These are phyloP conservation scores for Cercophora newfieldiana DNA, from an alignment of 495 filamentous ascomycete genomes.

Conservation along the genomic window DNA sequence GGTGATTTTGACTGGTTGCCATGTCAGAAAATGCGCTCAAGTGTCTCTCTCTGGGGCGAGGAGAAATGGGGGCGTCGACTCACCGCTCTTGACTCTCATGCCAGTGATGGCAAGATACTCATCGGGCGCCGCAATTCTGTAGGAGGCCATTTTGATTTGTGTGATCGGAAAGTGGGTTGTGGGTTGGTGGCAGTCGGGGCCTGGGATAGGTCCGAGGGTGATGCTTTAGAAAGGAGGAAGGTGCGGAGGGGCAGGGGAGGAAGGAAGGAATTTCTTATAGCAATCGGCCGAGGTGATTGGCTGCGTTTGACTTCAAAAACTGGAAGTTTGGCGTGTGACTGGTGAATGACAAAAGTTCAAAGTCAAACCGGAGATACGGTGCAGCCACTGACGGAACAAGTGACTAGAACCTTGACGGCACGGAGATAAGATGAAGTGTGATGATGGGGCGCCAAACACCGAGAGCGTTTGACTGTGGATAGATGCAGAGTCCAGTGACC, in stretches of 20 bases:
- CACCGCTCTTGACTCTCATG: conserved; percentile 60
- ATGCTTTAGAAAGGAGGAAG: background rate
- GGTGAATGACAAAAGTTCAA: background rate
- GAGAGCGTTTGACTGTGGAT: background rate
- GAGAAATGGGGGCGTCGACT: background rate
- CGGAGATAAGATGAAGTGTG: background rate
- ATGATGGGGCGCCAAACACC: background rate
- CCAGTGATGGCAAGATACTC: conserved; percentile 82
- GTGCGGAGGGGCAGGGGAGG: background rate
- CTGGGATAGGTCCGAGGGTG: background rate
- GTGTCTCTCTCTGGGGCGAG: background rate
- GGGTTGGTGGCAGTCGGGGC: background rate
- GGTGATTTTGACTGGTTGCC: conserved; percentile 57
- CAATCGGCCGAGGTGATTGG: background rate
- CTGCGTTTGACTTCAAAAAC: too few relatives aligned
- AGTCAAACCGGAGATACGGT: background rate
- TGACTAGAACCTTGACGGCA: too few relatives aligned
- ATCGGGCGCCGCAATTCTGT: conserved; percentile 50
- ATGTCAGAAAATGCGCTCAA: background rate
- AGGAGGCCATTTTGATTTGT: conserved; percentile 40
- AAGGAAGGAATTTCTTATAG: too few relatives aligned
- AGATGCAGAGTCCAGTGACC: background rate
- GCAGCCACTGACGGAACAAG: background rate
- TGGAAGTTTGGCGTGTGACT: too few relatives aligned
- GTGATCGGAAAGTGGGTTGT: conserved; percentile 2